phyloP scores from a whole-genome alignment of 768 basidiomycete genomes.

The Gelatoporia subvermispora region DNA sequence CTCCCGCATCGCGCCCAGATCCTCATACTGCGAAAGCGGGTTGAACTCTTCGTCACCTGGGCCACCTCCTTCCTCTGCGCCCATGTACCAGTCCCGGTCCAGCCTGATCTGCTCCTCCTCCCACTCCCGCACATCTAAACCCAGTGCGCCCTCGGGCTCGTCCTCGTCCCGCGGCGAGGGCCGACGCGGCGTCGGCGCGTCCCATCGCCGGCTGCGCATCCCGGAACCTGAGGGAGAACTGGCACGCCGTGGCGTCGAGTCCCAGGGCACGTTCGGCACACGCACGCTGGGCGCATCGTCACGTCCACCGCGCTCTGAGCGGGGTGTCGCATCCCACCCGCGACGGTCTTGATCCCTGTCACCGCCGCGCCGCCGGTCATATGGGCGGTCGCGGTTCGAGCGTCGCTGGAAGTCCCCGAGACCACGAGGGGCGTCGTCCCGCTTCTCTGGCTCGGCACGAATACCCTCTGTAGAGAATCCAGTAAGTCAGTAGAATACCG shows the following conservation, averaged over 20 bases:
- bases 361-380: conserved; percentile 24
- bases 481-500: background rate
- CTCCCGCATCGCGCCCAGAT: conserved; percentile 62
- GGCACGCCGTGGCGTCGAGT: conserved; percentile 73
- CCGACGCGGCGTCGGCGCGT: conserved; percentile 79
- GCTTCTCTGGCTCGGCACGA: conserved; percentile 48
- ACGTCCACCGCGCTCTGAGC: conserved; percentile 43
- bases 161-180: conserved; percentile 69
- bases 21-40: conserved; percentile 90
- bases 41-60: conserved; percentile 91
- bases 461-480: conserved; percentile 59
- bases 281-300: conserved; percentile 79
- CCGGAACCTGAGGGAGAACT: conserved; percentile 6
- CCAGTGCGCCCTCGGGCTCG: conserved; percentile 35
- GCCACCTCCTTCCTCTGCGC: conserved; percentile 78
- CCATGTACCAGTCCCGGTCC: conserved; percentile 96
- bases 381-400: conserved; percentile 63
- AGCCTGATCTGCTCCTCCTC: conserved; percentile 91
- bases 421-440: conserved; percentile 63
- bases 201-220: conserved; percentile 50
- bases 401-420: conserved; percentile 91
- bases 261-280: conserved; percentile 91
- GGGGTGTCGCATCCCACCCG: conserved; percentile 60
- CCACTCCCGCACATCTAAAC: conserved; percentile 84
- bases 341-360: conserved; percentile 26